A percentile compares a stretch with the other conserved stretches of the same genome.
phyloP scores from a whole-genome alignment of 371 early-diverging fungal genomes.

The Syncephalis plumigaleata region DNA sequence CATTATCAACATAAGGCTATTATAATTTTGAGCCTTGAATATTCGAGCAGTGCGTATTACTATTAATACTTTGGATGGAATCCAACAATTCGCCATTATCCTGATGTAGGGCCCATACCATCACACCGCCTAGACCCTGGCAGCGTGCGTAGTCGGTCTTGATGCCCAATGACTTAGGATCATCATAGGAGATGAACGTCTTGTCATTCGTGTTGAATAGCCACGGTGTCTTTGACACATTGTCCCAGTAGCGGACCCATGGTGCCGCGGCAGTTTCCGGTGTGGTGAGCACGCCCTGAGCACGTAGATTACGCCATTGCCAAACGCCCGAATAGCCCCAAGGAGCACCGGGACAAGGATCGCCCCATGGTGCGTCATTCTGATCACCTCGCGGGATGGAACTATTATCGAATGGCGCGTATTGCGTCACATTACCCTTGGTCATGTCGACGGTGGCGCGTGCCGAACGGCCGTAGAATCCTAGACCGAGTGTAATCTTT shows the following conservation, averaged over 20 bases:
- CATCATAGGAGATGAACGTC: conserved; percentile 44
- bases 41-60: not conserved
- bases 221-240: conserved; percentile 48
- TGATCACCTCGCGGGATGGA: conserved; percentile 21
- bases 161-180: conserved; percentile 27
- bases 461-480: conserved; percentile 37
- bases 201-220: conserved; percentile 32
- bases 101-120: conserved; percentile 32
- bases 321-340: conserved; percentile 41
- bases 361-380: conserved; percentile 23
- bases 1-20: too few species aligned
- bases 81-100: conserved; percentile 30
- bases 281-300: conserved; percentile 31
- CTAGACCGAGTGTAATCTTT: conserved; percentile 36
- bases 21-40: too few species aligned
- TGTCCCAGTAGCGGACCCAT: conserved; percentile 40
- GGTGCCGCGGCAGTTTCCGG: conserved; percentile 20
- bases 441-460: conserved; percentile 11
- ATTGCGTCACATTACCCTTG: conserved; percentile 10
- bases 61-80: conserved; percentile 19
- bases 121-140: conserved; percentile 33
- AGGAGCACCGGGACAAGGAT: conserved; percentile 16
- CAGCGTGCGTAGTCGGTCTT: conserved; percentile 34
- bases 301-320: conserved; percentile 43
- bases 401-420: conserved; percentile 7